Evolutionary conservation across 2,329 filamentous ascomycete genomes (phyloP), one percentile per base, ranked within the genome.

Genomic region (Claviceps monticola): DNA sequence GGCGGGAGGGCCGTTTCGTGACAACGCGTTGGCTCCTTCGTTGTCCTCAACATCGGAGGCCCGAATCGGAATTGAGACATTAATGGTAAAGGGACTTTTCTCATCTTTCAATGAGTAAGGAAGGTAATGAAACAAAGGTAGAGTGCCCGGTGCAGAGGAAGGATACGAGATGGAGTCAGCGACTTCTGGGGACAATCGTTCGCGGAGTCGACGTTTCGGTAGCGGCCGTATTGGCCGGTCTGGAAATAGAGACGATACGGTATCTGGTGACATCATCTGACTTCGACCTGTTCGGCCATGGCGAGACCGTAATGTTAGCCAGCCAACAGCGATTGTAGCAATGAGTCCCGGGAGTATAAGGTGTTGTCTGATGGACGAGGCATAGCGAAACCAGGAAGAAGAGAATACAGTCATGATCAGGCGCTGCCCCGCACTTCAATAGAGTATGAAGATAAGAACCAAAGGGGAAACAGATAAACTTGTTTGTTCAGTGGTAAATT

Each of bases 211-310:
- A 62, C 89, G 85, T 70, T 87, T 93, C 44, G 93, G 93, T 55
- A 98, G 73, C 52, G 93, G 93, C 64, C 89, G 84, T 65, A 98
- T 98, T 55, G 91, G 86, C 68, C 93, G 84, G 65, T 95, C 87
- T 58, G 88, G 88, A 65, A 87, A 95, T 62, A 88, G 75, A 54
- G 86, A 81, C 54, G 88, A 93, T 57, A 82, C 76, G 54, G 85
- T 84, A 73, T 95, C 88, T 58, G 82, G 73, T 62, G 79, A 80
- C 78, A 84, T 83, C 53, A 66, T 76, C 62, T 67, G 66, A 60
- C 67, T 67, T 66, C 66, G 63, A 65, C 69, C 74, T 78, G 64
- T 53, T 51, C 48, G 36, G 38, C 45, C 55, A 47, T 50, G 55
- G 51, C 48, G 51, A 55, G 48, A 44, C 52, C 54, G 48, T 53